Evolutionary conservation across 257 asterid species (phyloP).

Genomic region (Phtheirospermum japonicum): DNA sequence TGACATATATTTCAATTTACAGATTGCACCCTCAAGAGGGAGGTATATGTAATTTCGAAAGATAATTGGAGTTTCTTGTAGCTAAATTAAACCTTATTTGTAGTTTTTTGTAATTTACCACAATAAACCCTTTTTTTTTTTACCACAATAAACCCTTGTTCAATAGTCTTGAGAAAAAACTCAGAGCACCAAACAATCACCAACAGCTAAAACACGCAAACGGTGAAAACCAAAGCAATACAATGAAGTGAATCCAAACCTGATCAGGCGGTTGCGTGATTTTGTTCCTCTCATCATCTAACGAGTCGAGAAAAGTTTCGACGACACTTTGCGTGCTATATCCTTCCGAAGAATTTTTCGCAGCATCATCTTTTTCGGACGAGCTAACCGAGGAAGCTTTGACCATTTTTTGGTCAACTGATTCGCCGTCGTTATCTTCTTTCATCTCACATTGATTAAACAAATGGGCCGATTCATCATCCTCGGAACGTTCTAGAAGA

Average conservation of each 20-base stretch:
- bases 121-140: too few species aligned
- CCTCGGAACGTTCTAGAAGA: constrained; percentile 32
- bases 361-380: constrained; percentile 23
- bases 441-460: constrained; percentile 32
- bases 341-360: constrained; percentile 28
- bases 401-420: constrained; percentile 23
- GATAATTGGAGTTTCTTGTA: background rate
- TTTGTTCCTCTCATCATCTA: constrained; percentile 28
- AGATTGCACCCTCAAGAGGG: background rate
- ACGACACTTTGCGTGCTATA: constrained; percentile 31
- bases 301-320: constrained; percentile 27
- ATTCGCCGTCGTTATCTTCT: constrained; percentile 27
- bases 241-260: too few species aligned
- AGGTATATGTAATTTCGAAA: background rate
- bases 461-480: constrained; percentile 30
- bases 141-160: too few species aligned
- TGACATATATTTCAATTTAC: background rate
- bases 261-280: constrained; percentile 33
- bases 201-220: constrained; percentile 3
- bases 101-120: too few species aligned
- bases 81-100: too few species aligned
- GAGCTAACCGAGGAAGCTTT: constrained; percentile 24
- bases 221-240: constrained; percentile 20
- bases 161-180: too few species aligned
- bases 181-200: too few species aligned